Percentiles rank a stretch among this genome's conserved stretches.
phyloP scores from a whole-genome alignment of 2,329 filamentous ascomycete species.

The Fusarium tjaetaba region DNA sequence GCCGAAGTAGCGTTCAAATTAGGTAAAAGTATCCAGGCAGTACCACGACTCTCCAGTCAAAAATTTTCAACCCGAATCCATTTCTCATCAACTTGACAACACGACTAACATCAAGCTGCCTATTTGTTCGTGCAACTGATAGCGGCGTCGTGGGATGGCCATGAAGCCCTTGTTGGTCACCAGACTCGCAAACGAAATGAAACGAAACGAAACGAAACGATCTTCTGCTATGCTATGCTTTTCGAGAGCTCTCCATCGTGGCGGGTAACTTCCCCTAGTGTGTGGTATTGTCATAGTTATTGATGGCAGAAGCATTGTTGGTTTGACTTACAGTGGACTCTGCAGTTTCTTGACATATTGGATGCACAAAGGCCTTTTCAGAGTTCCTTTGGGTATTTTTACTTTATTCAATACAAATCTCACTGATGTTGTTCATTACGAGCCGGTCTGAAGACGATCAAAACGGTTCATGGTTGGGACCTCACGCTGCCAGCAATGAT shows the following conservation, averaged over 20 bases:
- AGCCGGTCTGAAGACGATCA: neutral
- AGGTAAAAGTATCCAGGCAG: constrained; percentile 49
- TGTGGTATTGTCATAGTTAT: neutral
- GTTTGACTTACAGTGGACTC: constrained; percentile 4
- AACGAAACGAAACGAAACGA: neutral
- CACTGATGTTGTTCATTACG: neutral
- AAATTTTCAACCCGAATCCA: constrained; percentile 48
- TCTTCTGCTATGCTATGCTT: constrained; percentile 4
- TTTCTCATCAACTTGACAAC: constrained; percentile 47
- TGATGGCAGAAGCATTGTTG: constrained; percentile 14
- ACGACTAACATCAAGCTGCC: constrained; percentile 30
- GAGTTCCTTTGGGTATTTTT: constrained; percentile 14
- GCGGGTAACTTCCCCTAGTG: constrained; percentile 15
- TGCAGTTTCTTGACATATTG: constrained; percentile 9
- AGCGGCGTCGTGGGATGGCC: constrained; percentile 40
- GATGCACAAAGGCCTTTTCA: constrained; percentile 1
- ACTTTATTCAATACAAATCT: neutral
- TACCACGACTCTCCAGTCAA: constrained; percentile 49
- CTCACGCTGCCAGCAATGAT: neutral
- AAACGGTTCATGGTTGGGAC: neutral
- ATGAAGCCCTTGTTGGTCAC: constrained; percentile 42
- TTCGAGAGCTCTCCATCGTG: constrained; percentile 8
- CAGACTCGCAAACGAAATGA: constrained; percentile 37
- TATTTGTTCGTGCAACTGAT: constrained; percentile 42
- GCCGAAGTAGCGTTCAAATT: constrained; percentile 48